Evolutionary conservation across 108 stramenopile genomes (phyloP).

Genomic region (Conticribra guillardii): DNA sequence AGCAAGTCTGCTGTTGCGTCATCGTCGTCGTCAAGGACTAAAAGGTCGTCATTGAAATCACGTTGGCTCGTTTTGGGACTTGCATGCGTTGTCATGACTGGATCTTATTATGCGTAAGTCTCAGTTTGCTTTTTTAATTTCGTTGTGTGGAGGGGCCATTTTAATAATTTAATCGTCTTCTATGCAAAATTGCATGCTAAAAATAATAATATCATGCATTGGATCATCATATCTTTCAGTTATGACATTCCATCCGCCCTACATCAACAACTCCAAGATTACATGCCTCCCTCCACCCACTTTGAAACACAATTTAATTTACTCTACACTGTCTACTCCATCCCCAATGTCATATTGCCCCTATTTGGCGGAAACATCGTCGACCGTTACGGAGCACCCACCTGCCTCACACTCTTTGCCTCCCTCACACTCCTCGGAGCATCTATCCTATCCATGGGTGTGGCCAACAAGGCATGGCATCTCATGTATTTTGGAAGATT

Average conservation of each 20-base stretch:
- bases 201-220: too few relatives aligned
- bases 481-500: slow-evolving; percentile 64
- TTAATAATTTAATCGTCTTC: too few relatives aligned
- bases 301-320: slow-evolving; percentile 58
- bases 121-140: neutral
- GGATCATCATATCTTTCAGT: too few relatives aligned
- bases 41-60: slow-evolving; percentile 11
- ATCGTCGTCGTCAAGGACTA: neutral
- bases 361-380: slow-evolving; percentile 67
- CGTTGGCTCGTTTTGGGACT: slow-evolving; percentile 38
- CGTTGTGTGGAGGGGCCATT: neutral
- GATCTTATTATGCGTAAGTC: slow-evolving; percentile 29
- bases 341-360: slow-evolving; percentile 66
- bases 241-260: slow-evolving; percentile 49
- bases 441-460: slow-evolving; percentile 57
- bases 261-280: slow-evolving; percentile 47
- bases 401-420: slow-evolving; percentile 43
- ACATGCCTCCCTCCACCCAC: slow-evolving; percentile 30
- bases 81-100: slow-evolving; percentile 30
- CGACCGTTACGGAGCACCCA: slow-evolving; percentile 42
- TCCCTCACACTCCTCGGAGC: slow-evolving; percentile 44
- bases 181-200: too few relatives aligned
- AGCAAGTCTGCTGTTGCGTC: too few relatives aligned
- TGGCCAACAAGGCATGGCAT: slow-evolving; percentile 35
- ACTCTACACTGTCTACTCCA: slow-evolving; percentile 69